Evolutionary conservation across 2,329 filamentous ascomycete species (phyloP).

Genomic region (Pseudogymnoascus sp.): DNA sequence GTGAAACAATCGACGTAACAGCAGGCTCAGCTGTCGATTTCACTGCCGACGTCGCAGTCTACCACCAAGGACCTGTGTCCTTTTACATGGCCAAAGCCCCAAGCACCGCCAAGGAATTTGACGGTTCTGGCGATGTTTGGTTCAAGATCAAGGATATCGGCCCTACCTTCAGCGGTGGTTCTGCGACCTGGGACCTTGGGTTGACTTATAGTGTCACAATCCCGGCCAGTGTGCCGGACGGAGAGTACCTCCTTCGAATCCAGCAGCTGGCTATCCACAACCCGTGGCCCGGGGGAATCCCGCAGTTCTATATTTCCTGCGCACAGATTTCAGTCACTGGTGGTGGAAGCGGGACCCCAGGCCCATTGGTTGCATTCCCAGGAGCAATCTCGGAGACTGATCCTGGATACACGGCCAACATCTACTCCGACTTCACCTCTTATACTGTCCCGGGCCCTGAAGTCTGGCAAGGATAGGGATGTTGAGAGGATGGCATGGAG

Average conservation of each 20-base stretch:
- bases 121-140: slow-evolving; percentile 30
- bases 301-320: slow-evolving; percentile 26
- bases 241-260: slow-evolving; percentile 23
- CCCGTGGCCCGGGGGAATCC: slow-evolving; percentile 14
- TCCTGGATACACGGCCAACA: slow-evolving; percentile 14
- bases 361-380: slow-evolving; percentile 11
- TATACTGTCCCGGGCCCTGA: slow-evolving; percentile 16
- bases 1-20: neutral
- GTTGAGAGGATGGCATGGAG: neutral
- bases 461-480: slow-evolving; percentile 5
- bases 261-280: slow-evolving; percentile 23
- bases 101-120: slow-evolving; percentile 25
- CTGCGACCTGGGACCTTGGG: slow-evolving; percentile 21
- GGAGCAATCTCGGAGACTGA: slow-evolving; percentile 8
- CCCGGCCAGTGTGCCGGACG: slow-evolving; percentile 19
- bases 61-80: slow-evolving; percentile 29
- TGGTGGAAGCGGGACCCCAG: slow-evolving; percentile 4
- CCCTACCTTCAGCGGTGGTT: slow-evolving; percentile 22
- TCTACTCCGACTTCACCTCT: slow-evolving; percentile 16
- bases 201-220: slow-evolving; percentile 22
- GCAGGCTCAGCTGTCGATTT: slow-evolving; percentile 8
- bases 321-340: slow-evolving; percentile 24
- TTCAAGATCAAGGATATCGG: slow-evolving; percentile 31
- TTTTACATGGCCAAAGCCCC: slow-evolving; percentile 32
- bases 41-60: slow-evolving; percentile 20